Evolutionary conservation across 1,284 basidiomycete genomes (phyloP), one percentile per base, ranked within the genome.

Genomic region (Microbotryum intermedium): DNA sequence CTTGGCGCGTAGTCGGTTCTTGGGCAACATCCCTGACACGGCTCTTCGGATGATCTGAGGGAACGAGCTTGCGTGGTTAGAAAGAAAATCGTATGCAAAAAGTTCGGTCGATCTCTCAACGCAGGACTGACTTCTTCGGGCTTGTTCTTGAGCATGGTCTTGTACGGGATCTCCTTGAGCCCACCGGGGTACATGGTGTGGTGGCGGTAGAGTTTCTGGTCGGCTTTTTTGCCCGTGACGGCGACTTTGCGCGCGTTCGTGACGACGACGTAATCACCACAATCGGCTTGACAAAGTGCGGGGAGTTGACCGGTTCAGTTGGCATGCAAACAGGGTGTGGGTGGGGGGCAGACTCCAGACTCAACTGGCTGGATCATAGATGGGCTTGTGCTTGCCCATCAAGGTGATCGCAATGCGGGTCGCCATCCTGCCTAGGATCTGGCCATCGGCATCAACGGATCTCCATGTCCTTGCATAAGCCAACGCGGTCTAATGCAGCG

Each of bases 331-430:
- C n/a, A n/a, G n/a, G n/a, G n/a, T n/a, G n/a, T n/a, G n/a, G n/a
- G n/a, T n/a, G n/a, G n/a, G n/a, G n/a, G n/a, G n/a, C n/a, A n/a
- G n/a, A n/a, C n/a, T n/a, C n/a, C n/a, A n/a, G 34, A 39, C 34
- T 39, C 9, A 69, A 90, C 91, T 83, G 69, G 85, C 82, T 25
- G 89, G 90, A 76, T 97, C 90, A 71, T 90, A 97, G 54, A 95
- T 90, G 21, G 95, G 94, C 75, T 98, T 99, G 77, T 98, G 90
- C 79, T 98, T 98, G 74, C 95, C 95, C 93, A 97, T 97, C 58
- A 98, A 81, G 28, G 91, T 89, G 59, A 88, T 83, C 0, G 95
- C 95, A 72, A 98, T 95, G 50, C 90, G 84, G 70, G 89, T 86
- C 7, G 94, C 92, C 7, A 97, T 82, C 77, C 92, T 90, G 72